A percentile compares a stretch with the other conserved stretches of the same genome.
Conservation (phyloP, 495 filamentous ascomycete species). For the Talaromyces proteolyticus region DNA sequence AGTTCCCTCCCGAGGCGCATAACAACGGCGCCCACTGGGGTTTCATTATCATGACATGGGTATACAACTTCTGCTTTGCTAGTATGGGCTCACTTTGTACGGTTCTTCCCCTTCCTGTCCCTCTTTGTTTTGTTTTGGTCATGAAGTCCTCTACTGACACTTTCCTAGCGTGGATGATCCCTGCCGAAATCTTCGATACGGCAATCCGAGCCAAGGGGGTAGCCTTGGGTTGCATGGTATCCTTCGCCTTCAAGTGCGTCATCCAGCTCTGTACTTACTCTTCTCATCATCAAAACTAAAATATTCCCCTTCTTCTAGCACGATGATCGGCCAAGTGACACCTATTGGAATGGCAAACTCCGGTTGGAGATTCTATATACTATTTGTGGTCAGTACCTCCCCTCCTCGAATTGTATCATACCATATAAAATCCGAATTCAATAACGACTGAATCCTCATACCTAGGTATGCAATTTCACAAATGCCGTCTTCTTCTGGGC, state of each 20-base stretch:
- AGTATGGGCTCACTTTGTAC: slow-evolving; percentile 13
- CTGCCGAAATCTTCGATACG: slow-evolving; percentile 59
- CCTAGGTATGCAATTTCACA: slow-evolving; percentile 35
- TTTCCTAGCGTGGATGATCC: slow-evolving; percentile 47
- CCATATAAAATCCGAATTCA: not conserved
- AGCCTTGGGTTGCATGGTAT: slow-evolving; percentile 49
- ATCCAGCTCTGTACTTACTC: too few relatives aligned
- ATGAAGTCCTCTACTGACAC: slow-evolving; percentile 27
- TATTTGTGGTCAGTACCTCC: slow-evolving; percentile 34
- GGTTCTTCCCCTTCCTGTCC: not conserved
- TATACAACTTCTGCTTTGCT: slow-evolving; percentile 52
- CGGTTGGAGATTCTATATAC: slow-evolving; percentile 41
- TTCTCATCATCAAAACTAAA: too few relatives aligned
- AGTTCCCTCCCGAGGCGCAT: slow-evolving; percentile 39
- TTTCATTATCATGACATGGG: slow-evolving; percentile 55
- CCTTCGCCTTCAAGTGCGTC: too few relatives aligned
- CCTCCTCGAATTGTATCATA: not conserved
- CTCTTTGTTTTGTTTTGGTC: not conserved
- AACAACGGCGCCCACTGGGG: slow-evolving; percentile 49
- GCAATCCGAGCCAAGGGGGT: slow-evolving; percentile 54
- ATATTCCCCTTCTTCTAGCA: slow-evolving; percentile 13
- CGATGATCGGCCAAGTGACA: slow-evolving; percentile 57
- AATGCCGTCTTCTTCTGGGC: slow-evolving; percentile 58
- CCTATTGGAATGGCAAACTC: slow-evolving; percentile 39
- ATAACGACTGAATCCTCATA: too few relatives aligned